phyloP scores from a whole-genome alignment of 2,329 filamentous ascomycete genomes.

The Eurotiales sp. region DNA sequence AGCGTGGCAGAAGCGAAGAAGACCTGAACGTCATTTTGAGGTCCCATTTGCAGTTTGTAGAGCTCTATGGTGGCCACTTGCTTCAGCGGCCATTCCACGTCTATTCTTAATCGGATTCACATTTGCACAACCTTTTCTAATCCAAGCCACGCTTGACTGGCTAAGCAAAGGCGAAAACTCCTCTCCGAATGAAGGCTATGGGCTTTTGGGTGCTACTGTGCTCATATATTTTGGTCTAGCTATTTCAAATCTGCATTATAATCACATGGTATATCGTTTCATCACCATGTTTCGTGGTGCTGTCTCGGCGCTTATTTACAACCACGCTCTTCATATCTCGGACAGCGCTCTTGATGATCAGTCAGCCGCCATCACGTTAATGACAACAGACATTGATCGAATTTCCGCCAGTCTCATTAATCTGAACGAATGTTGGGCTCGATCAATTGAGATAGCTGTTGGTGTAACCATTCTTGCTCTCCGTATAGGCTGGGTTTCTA shows the following conservation, averaged over 20 bases:
- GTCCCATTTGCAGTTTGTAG: background rate
- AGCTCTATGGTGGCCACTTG: conserved; percentile 7
- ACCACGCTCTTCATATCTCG: background rate
- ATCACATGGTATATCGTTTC: conserved; percentile 10
- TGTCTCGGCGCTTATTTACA: conserved; percentile 4
- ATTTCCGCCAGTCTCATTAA: conserved; percentile 6
- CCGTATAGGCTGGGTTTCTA: conserved; percentile 9
- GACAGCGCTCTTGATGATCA: conserved; percentile 6
- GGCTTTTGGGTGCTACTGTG: conserved; percentile 7
- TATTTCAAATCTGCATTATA: conserved; percentile 8
- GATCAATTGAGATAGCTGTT: conserved; percentile 7
- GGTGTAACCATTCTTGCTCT: conserved; percentile 1
- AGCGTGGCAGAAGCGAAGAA: background rate
- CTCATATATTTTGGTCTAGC: conserved; percentile 10
- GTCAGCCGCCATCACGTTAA: conserved; percentile 10
- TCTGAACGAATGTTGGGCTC: conserved; percentile 13
- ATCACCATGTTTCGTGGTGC: conserved; percentile 13
- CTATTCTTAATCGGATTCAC: conserved; percentile 11
- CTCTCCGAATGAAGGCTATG: conserved; percentile 11
- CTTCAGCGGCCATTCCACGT: conserved; percentile 7
- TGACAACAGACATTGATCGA: conserved; percentile 11
- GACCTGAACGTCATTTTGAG: conserved; percentile 5
- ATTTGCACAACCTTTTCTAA: conserved; percentile 6
- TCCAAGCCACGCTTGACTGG: conserved; percentile 9
- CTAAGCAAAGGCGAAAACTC: conserved; percentile 15